These are phyloP conservation scores for Akanthomyces lecanii DNA, from an alignment of 2,329 filamentous ascomycete genomes.

Conservation along the genomic window DNA sequence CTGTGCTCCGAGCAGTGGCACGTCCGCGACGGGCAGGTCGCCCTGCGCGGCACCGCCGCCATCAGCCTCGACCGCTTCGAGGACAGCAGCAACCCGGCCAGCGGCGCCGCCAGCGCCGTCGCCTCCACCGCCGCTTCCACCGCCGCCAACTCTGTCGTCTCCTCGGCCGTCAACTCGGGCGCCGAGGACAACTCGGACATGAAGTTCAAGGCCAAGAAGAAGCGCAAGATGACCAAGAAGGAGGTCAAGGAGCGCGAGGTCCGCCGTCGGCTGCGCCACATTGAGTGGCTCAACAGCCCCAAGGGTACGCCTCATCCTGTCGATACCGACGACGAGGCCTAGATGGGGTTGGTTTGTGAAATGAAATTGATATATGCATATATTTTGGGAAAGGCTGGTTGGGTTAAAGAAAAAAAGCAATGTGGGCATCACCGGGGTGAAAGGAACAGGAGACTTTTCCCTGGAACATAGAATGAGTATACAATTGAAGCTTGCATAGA, in stretches of 20 bases:
- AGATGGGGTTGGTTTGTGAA: not conserved
- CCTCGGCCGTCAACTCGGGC: conserved; percentile 72
- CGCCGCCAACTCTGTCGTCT: conserved; percentile 40
- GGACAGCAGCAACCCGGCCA: conserved; percentile 59
- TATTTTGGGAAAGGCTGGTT: too few relatives aligned
- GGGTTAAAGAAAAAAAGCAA: not conserved
- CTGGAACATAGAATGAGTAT: not conserved
- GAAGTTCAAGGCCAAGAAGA: conserved; percentile 87
- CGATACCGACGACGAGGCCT: conserved; percentile 73
- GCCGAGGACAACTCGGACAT: conserved; percentile 73
- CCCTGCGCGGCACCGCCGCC: conserved; percentile 73
- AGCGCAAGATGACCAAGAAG: conserved; percentile 98
- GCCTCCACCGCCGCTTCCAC: conserved; percentile 55
- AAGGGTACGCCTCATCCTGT: conserved; percentile 75
- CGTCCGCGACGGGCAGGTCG: conserved; percentile 81
- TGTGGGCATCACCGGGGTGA: not conserved
- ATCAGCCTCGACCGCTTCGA: conserved; percentile 81
- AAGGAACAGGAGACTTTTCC: not conserved
- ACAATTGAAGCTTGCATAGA: not conserved
- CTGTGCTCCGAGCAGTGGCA: conserved; percentile 96
- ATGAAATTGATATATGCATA: too few relatives aligned
- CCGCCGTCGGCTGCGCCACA: conserved; percentile 79
- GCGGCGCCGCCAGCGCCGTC: conserved; percentile 54
- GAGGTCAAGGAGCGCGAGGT: conserved; percentile 92
- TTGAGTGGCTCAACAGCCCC: conserved; percentile 77